A percentile compares a stretch with the other conserved stretches of the same genome.
Conservation (phyloP, 805 yeast species). For the Myxozyma kluyveri region DNA sequence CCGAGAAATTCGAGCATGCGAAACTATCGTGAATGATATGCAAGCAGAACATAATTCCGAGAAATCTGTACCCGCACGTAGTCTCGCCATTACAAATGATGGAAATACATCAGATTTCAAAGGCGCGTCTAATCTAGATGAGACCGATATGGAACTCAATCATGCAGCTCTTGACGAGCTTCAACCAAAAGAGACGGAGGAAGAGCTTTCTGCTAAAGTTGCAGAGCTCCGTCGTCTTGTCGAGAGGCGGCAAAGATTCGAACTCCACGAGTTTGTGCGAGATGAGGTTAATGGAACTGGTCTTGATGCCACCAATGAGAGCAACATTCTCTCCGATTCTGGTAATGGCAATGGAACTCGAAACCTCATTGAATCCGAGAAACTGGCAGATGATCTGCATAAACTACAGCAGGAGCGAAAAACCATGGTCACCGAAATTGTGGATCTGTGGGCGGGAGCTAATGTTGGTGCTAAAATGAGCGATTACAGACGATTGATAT, state of each 20-base stretch:
- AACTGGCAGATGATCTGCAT: slow-evolving; percentile 41
- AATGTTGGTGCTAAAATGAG: slow-evolving; percentile 58
- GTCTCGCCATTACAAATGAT: no score
- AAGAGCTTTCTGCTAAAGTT: slow-evolving; percentile 35
- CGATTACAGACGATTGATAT: slow-evolving; percentile 75
- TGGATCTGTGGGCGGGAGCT: slow-evolving; percentile 48
- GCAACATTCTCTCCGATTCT: not conserved
- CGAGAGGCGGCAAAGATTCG: slow-evolving; percentile 65
- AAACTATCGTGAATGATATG: slow-evolving; percentile 30
- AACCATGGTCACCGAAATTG: slow-evolving; percentile 47
- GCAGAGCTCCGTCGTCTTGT: slow-evolving; percentile 44
- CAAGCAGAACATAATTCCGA: not conserved
- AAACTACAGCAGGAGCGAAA: slow-evolving; percentile 45
- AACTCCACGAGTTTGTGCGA: slow-evolving; percentile 57
- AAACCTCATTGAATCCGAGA: slow-evolving; percentile 10
- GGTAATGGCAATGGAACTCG: not conserved
- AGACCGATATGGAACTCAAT: not conserved
- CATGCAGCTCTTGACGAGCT: slow-evolving; percentile 7
- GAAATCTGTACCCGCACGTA: no score
- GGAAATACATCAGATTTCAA: no score
- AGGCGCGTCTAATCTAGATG: not conserved
- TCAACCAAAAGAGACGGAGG: slow-evolving; percentile 28
- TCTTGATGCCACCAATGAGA: slow-evolving; percentile 36
- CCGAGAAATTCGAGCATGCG: slow-evolving; percentile 43
- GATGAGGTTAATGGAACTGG: no score